Percentiles rank a stretch among this genome's conserved stretches.
Conservation (phyloP, 2,329 filamentous ascomycete genomes). For the Colletotrichum lini region DNA sequence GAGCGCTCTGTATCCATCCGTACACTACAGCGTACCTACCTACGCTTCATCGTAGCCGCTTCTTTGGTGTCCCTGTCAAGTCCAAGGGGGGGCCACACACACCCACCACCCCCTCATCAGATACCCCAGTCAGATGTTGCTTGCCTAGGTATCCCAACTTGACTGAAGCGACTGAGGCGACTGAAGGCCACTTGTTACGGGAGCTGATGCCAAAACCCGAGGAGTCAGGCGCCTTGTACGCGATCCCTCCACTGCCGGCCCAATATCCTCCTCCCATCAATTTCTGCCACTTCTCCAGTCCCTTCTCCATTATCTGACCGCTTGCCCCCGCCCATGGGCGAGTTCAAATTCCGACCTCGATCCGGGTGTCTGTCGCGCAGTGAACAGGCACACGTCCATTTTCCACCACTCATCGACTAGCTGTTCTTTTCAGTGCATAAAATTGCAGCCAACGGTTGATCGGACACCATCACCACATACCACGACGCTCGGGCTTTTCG, state of each 20-base stretch:
- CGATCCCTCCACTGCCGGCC: constrained; percentile 29
- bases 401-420: constrained; percentile 40
- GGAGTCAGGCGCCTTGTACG: constrained; percentile 16
- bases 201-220: constrained; percentile 20
- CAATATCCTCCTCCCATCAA: constrained; percentile 21
- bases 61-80: background rate
- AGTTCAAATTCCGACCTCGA: constrained; percentile 40
- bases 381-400: constrained; percentile 23
- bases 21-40: too few species aligned
- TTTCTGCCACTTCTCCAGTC: constrained; percentile 30
- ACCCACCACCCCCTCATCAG: constrained; percentile 8
- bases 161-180: background rate
- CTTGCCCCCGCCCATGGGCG: constrained; percentile 37
- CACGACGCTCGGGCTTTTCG: background rate
- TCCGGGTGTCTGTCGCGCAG: constrained; percentile 22
- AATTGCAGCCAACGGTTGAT: constrained; percentile 20
- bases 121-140: background rate
- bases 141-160: constrained; percentile 9
- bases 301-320: constrained; percentile 31
- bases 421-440: constrained; percentile 21
- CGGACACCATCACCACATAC: constrained; percentile 13
- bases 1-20: too few species aligned
- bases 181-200: too few species aligned
- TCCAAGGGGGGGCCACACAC: background rate
- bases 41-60: background rate